Percentiles rank a stretch among this genome's conserved stretches.
Evolutionary conservation across 2,329 filamentous ascomycete genomes (phyloP).

Genomic region (Myriosclerotinia scirpicola): DNA sequence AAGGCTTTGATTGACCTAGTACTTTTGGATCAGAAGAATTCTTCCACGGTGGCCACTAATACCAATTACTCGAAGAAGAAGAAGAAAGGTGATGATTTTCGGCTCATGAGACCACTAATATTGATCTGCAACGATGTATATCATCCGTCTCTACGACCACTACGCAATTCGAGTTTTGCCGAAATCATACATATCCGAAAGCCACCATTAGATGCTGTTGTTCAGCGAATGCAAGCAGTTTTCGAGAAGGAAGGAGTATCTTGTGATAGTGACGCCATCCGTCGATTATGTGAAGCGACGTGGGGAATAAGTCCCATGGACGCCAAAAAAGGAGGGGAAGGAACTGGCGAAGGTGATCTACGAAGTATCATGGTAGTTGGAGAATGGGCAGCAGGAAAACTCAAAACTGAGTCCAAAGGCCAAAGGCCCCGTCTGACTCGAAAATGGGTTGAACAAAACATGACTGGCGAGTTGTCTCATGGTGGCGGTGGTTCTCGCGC

Average conservation of each 20-base stretch:
- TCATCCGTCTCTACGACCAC: slow-evolving; percentile 79
- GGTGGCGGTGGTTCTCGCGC: slow-evolving; percentile 71
- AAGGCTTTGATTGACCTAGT: slow-evolving; percentile 92
- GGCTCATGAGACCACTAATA: slow-evolving; percentile 82
- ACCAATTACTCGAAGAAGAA: slow-evolving; percentile 46
- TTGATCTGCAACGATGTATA: slow-evolving; percentile 98
- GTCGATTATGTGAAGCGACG: slow-evolving; percentile 78
- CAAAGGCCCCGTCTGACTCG: slow-evolving; percentile 58
- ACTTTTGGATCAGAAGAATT: slow-evolving; percentile 81
- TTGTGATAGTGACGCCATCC: slow-evolving; percentile 84
- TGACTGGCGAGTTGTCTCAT: slow-evolving; percentile 66
- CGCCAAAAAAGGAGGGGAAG: slow-evolving; percentile 65
- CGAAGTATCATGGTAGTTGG: slow-evolving; percentile 82
- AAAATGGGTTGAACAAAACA: slow-evolving; percentile 73
- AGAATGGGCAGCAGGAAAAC: slow-evolving; percentile 78
- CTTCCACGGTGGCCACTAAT: slow-evolving; percentile 40
- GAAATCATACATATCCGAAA: slow-evolving; percentile 92
- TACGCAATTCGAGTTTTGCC: slow-evolving; percentile 80
- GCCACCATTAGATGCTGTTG: slow-evolving; percentile 81
- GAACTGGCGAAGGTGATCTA: slow-evolving; percentile 70
- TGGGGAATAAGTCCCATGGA: slow-evolving; percentile 80
- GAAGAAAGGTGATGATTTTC: slow-evolving; percentile 82
- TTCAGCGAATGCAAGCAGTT: slow-evolving; percentile 75
- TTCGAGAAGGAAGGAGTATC: slow-evolving; percentile 88
- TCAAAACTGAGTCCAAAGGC: slow-evolving; percentile 52